Base-by-base conservation (phyloP, 192 early-diverging fungal species). In the Spinellus fusiger region DNA sequence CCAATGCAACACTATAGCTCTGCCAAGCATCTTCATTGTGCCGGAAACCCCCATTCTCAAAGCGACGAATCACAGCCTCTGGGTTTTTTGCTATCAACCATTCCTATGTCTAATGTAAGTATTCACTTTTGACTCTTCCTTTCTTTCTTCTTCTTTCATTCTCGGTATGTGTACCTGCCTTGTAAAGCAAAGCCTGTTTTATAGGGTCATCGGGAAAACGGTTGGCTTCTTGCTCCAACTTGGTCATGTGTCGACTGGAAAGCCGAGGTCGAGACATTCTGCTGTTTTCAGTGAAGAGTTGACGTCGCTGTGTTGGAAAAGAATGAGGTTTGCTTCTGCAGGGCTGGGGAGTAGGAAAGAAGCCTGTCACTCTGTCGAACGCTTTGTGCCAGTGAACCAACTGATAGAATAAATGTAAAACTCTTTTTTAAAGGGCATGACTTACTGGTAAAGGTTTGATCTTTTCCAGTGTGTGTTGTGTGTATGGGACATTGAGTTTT, bases 171-270 rank as follows among this genome's bases (percentile, higher is more conserved):
- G 2, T 32, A 55, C 20, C 16, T 66, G 79, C 82, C 73, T 81
- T 84, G 65, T 81, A 84, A 29, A 81, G 72, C 44, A 78, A 63
- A 26, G 76, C 58, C 48, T 84, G 82, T 9, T 73, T 73, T 28
- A 57, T 28, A 18, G 80, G 46, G 58, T 84, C 78, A 29, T 68
- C 65, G 12, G 82, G 76, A 53, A 64, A 73, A 9, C 69, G 62
- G 50, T 79, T 78, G 6, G 82, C 82, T 31, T 81, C 82, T n/a
- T 71, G 56, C 40, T 84, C 82, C 16, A 84, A 35, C 54, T 80
- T 75, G 4, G 70, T 70, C 3, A 79, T 63, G 32, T 73, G 61
- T 48, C 77, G 70, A 12, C 71, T 66, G 52, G 40, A 44, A 18
- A 12, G 40, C 3, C 13, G 18, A 18, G 40, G 40, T 3, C 40